Evolutionary conservation across 164 flowering plant species (phyloP).

Genomic region (Vitis rotundifolia): DNA sequence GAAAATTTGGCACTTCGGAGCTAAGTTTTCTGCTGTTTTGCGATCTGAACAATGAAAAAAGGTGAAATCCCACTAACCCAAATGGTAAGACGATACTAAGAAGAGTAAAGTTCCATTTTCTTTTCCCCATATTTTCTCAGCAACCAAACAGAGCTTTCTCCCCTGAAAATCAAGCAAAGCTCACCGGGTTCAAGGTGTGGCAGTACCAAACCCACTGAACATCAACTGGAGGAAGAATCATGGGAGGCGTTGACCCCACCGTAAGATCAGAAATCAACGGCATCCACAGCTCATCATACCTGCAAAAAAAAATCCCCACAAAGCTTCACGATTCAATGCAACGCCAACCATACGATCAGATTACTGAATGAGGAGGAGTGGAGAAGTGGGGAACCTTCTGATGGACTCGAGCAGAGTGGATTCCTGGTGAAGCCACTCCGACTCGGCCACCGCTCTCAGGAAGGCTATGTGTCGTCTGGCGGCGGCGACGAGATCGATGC

Average conservation of each 20-base stretch:
- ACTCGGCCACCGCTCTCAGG: constrained; percentile 52
- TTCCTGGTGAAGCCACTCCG: constrained; percentile 61
- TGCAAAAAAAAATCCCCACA: constrained; percentile 23
- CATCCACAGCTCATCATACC: constrained; percentile 96
- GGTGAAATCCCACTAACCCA: not conserved
- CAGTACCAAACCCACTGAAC: constrained; percentile 96
- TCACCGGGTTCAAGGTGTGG: constrained; percentile 84
- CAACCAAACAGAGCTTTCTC: constrained; percentile 8
- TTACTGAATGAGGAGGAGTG: not conserved
- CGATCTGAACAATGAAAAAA: not conserved
- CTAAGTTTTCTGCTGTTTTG: not conserved
- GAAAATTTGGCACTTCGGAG: not conserved
- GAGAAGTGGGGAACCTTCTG: constrained; percentile 44
- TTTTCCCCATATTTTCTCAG: constrained; percentile 9
- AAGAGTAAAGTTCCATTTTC: not conserved
- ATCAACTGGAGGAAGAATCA: constrained; percentile 86
- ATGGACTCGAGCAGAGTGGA: constrained; percentile 55
- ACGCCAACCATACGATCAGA: constrained; percentile 5
- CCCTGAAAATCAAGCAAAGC: not conserved
- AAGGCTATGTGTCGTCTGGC: constrained; percentile 58
- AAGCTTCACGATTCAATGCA: not conserved
- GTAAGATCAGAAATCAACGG: constrained; percentile 72
- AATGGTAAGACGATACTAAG: not conserved
- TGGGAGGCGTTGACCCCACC: constrained; percentile 40
- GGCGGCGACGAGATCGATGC: constrained; percentile 80